Base-by-base conservation (phyloP, 1,284 basidiomycete genomes). In the Inonotus hispidus region DNA sequence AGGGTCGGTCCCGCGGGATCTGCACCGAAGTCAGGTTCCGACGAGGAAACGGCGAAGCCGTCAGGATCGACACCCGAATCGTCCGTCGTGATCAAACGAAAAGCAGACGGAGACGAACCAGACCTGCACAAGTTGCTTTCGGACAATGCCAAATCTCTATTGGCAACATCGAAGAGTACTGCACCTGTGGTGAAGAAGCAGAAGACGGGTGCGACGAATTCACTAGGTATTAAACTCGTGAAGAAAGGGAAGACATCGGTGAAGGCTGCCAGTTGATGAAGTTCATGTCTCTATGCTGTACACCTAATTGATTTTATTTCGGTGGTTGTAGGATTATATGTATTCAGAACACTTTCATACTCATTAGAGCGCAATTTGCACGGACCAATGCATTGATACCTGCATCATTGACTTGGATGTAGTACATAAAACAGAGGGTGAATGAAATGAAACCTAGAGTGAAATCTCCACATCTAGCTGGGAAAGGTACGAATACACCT, bases 401-500 rank as follows among this genome's bases (percentile, higher is more conserved):
- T n/a, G n/a, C n/a, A n/a, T n/a, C n/a, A n/a, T n/a, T n/a, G n/a
- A n/a, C n/a, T n/a, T n/a, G n/a, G n/a, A n/a, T n/a, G n/a, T n/a
- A n/a, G n/a, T n/a, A 38, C 25, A 50, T 35, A n/a, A 52, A 27
- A 25, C n/a, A 53, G 13, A 19, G 32, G 32, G 6, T 8, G 37
- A 39, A 35, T 38, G 16, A 50, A 35, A 41, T 14, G 43, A 38
- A 35, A 13, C 14, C 66, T 68, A 90, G 66, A 90, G 75, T 37
- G 87, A 83, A 68, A 91, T 88, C 73, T 91, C 89, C 1, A 91
- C 89, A 66, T 90, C 88, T 66, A 90, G 68, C 60, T 87, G 79
- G 11, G 88, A 86, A 54, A 96, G 78, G 74, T 95, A 92, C 56
- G 90, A 90, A 75, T 96, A 95, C 63, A 96, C 88, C 72, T 97